Percentiles rank a stretch among this genome's conserved stretches.
Evolutionary conservation across 2,329 filamentous ascomycete species (phyloP).

Genomic region (Myriosclerotinia curreyana): DNA sequence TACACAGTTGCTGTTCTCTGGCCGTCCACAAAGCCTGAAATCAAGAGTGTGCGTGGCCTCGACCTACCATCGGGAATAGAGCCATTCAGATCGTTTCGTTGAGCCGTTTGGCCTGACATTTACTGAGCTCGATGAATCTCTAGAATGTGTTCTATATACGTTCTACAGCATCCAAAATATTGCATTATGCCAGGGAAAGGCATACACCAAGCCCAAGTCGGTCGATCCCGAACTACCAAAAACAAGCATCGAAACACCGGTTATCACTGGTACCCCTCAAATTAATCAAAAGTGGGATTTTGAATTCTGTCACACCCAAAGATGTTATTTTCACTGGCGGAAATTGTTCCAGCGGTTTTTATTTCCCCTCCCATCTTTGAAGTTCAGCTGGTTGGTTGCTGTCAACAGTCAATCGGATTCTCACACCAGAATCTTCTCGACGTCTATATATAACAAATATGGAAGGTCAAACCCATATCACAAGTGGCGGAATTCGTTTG

Average conservation of each 20-base stretch:
- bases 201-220: background rate
- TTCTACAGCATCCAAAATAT: slow-evolving; percentile 3
- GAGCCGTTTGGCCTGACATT: background rate
- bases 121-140: background rate
- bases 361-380: background rate
- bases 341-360: background rate
- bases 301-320: background rate
- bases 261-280: background rate
- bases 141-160: background rate
- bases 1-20: background rate
- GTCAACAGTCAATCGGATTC: background rate
- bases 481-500: background rate
- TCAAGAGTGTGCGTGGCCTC: too few relatives aligned
- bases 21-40: background rate
- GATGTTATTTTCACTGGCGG: background rate
- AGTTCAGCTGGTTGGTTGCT: background rate
- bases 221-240: background rate
- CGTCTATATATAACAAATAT: background rate
- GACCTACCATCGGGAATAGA: background rate
- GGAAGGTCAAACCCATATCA: background rate
- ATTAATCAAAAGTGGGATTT: slow-evolving; percentile 8
- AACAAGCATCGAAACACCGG: background rate
- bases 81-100: background rate
- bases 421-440: background rate
- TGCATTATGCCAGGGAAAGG: background rate